Base-by-base conservation (phyloP, 2,329 filamentous ascomycete genomes). In the Penicillium sp. region DNA sequence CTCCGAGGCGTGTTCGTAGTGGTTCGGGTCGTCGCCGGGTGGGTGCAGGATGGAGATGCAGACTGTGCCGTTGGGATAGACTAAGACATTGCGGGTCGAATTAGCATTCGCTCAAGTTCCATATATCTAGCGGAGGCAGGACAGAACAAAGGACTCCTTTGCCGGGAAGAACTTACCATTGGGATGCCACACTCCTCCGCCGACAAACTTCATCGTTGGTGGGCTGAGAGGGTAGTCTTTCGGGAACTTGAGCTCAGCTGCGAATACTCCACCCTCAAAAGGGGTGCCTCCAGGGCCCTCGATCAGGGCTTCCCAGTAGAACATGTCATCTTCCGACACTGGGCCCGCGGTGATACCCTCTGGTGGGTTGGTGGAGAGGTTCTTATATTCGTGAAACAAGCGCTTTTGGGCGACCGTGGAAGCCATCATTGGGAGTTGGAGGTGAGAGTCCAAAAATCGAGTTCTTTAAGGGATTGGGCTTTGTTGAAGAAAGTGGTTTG, bases 21-120 rank as follows among this genome's bases (percentile, higher is more conserved):
- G 92, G 79, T 97, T 97, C 52, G 94, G 94, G 75, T 97, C 93
- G 77, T 97, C 93, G 68, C 94, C 93, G 2, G 93, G 93, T 3
- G 93, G 89, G 75, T 97, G 93, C 2, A 97, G 86, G 78, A 97
- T 97, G n/a, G 90, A 96, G 69, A 97, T 97, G 79, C 93, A 97
- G 66, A 97, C 94, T 18, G 93, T 84, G 61, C 93, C 93, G 72
- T 89, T 93, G 15, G 89, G 84, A 73, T 97, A 97, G 50, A 97
- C 92, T 96, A 62, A 40, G 11, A 40, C 9, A 37, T 31, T 26
- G 35, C 35, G 26, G 4, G n/a, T 27, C 22, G 1, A 23, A 12
- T 49, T 18, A 40, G 15, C 15, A 27, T 4, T 23, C 18, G 18
- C 18, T 22, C 37, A 22, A 9, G 8, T 6, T 22, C 1, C 1